Base-by-base conservation (phyloP, 2,329 filamentous ascomycete genomes). In the Allantophomopsis cytisporea region DNA sequence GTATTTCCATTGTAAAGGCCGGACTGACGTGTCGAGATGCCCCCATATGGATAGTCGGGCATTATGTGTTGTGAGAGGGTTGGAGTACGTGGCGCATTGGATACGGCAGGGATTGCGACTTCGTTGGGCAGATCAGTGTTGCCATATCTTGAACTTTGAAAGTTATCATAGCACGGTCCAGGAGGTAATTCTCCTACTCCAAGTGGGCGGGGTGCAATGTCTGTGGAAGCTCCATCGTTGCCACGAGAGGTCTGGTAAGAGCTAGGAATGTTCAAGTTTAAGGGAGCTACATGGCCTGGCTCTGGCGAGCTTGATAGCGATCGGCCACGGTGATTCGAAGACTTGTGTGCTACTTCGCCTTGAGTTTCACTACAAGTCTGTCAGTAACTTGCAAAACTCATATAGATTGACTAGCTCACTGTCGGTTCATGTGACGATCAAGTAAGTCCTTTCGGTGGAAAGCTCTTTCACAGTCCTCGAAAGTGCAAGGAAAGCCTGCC, bases 361-460 rank as follows among this genome's bases (percentile, higher is more conserved):
- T 67, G 65, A 41, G 63, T 60, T 40, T 68, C 64, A 53, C 65
- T 69, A 40, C 37, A 16, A 20, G 20, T 10, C 21, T 31, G 18
- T 31, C 12, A 23, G 12, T 18, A 16, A 21, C 13, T 21, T 28
- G 16, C 34, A 42, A 37, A 30, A 30, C 3, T n/a, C 11, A 14
- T 15, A 10, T 23, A 33, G 7, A 36, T 12, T 23, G 15, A 14
- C 18, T 39, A 13, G 58, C 64, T 52, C 51, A 72, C 68, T 73
- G 69, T 58, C 64, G 60, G 44, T 63, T 61, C 41, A 63, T 54
- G 48, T 80, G 75, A 31, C 75, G 68, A n/a, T 69, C 62, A 14
- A 78, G 60, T 10, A 80, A 57, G 52, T 80, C 75, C 35, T 67
- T 64, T 39, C 75, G 66, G 46, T 76, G 67, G 45, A 80, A 79